These are phyloP conservation scores for Stephanodiscus triporus DNA, from an alignment of 108 stramenopile genomes.

Conservation along the genomic window DNA sequence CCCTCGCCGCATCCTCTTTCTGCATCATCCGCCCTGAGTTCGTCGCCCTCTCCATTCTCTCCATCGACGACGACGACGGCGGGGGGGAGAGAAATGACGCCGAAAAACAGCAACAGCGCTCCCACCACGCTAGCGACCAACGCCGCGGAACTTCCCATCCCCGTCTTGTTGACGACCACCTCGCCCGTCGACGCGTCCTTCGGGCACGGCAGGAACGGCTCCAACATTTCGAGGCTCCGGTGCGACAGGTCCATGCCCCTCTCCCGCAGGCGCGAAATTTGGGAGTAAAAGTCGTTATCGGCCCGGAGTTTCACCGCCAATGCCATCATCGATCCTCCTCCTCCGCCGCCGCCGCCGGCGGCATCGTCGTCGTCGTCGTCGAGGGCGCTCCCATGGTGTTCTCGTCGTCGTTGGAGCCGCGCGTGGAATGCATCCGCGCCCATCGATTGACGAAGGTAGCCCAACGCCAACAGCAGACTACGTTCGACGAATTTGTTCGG, in stretches of 20 bases:
- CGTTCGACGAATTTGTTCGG: slow-evolving; percentile 85
- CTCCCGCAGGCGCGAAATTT: slow-evolving; percentile 64
- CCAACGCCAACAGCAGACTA: slow-evolving; percentile 69
- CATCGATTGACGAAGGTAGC: slow-evolving; percentile 54
- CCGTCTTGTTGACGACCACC: slow-evolving; percentile 87
- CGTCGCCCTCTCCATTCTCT: neutral
- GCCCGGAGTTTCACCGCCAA: slow-evolving; percentile 82
- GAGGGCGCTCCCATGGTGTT: no score
- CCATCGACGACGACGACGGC: neutral
- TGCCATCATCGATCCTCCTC: neutral
- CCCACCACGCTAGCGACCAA: slow-evolving; percentile 90
- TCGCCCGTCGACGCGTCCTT: slow-evolving; percentile 50
- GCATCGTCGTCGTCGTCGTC: neutral
- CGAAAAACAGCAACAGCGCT: slow-evolving; percentile 58
- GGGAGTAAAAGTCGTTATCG: slow-evolving; percentile 98
- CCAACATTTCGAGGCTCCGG: slow-evolving; percentile 63
- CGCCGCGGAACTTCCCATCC: slow-evolving; percentile 93
- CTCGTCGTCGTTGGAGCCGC: slow-evolving; percentile 18
- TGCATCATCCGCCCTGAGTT: slow-evolving; percentile 1
- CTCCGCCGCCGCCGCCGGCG: no score
- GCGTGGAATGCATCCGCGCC: slow-evolving; percentile 31
- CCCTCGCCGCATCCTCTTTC: slow-evolving; percentile 20
- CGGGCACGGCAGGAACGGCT: slow-evolving; percentile 82
- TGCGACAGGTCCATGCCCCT: slow-evolving; percentile 60
- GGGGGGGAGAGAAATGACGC: slow-evolving; percentile 25